A percentile compares a stretch with the other conserved stretches of the same genome.
Conservation (phyloP, 2,329 filamentous ascomycete species). For the Colletotrichum sp. region DNA sequence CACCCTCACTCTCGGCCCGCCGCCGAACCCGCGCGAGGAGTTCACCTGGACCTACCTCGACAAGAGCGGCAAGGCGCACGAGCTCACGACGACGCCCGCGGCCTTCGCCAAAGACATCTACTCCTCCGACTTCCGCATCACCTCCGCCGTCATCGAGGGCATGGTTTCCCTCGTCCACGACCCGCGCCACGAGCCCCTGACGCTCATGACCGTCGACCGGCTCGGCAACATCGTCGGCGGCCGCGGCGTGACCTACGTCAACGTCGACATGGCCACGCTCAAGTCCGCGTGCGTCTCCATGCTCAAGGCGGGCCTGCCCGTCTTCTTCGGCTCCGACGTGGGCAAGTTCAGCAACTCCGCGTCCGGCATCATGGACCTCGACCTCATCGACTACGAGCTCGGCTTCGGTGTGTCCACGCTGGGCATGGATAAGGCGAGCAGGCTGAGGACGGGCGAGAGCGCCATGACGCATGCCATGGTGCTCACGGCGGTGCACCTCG, state of each 20-base stretch:
- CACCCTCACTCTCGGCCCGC: constrained; percentile 82
- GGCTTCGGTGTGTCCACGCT: constrained; percentile 82
- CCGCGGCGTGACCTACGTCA: constrained; percentile 78
- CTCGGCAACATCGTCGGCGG: constrained; percentile 85
- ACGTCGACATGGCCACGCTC: constrained; percentile 75
- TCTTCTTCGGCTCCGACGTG: constrained; percentile 91
- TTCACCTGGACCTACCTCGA: constrained; percentile 86
- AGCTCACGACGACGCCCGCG: constrained; percentile 68
- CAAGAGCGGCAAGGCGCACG: constrained; percentile 66
- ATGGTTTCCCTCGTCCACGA: constrained; percentile 88
- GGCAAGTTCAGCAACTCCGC: constrained; percentile 76
- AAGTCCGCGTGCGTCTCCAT: constrained; percentile 78
- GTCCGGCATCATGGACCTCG: constrained; percentile 80
- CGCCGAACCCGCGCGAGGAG: constrained; percentile 69
- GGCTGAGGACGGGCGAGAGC: constrained; percentile 75
- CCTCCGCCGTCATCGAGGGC: constrained; percentile 64
- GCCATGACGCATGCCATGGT: constrained; percentile 95
- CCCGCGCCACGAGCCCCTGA: constrained; percentile 76
- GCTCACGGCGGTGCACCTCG: constrained; percentile 82
- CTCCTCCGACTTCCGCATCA: constrained; percentile 62
- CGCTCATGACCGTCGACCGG: constrained; percentile 75
- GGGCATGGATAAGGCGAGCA: constrained; percentile 76
- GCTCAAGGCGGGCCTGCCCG: constrained; percentile 77
- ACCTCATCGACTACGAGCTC: constrained; percentile 78
- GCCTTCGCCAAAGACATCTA: constrained; percentile 75